Evolutionary conservation across 257 asterid genomes (phyloP).

Genomic region (Lantana camara): DNA sequence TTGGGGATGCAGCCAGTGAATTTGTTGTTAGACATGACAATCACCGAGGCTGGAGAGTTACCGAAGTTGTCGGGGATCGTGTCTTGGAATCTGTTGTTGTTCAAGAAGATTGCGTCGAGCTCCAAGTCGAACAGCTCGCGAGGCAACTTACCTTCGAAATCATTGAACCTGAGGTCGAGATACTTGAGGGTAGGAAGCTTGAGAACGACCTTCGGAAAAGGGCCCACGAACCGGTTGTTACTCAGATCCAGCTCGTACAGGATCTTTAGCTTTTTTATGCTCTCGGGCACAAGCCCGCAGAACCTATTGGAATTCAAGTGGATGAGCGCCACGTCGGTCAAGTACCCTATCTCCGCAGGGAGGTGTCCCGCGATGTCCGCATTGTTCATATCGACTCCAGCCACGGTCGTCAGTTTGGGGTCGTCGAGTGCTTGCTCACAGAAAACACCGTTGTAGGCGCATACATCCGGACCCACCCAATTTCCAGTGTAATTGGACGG

Average conservation of each 20-base stretch:
- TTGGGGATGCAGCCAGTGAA: constrained; percentile 68
- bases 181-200: constrained; percentile 52
- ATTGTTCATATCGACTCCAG: constrained; percentile 78
- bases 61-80: constrained; percentile 69
- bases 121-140: constrained; percentile 41
- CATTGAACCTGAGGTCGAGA: constrained; percentile 74
- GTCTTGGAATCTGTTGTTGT: constrained; percentile 58
- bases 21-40: constrained; percentile 61
- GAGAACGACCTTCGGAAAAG: constrained; percentile 57
- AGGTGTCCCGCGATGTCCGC: constrained; percentile 84
- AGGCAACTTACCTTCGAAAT: constrained; percentile 79
- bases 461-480: constrained; percentile 76
- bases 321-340: constrained; percentile 59
- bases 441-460: constrained; percentile 65
- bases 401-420: constrained; percentile 54
- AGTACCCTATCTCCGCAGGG: constrained; percentile 56
- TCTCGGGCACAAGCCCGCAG: constrained; percentile 72
- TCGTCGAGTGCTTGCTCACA: constrained; percentile 67
- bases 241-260: constrained; percentile 71
- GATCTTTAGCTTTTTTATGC: constrained; percentile 38
- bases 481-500: constrained; percentile 58
- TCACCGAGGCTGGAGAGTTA: constrained; percentile 62
- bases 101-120: constrained; percentile 69
- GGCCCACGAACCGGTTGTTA: constrained; percentile 80
- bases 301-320: constrained; percentile 77